phyloP scores from a whole-genome alignment of 768 basidiomycete genomes.

The Crassisporium funariophilum region DNA sequence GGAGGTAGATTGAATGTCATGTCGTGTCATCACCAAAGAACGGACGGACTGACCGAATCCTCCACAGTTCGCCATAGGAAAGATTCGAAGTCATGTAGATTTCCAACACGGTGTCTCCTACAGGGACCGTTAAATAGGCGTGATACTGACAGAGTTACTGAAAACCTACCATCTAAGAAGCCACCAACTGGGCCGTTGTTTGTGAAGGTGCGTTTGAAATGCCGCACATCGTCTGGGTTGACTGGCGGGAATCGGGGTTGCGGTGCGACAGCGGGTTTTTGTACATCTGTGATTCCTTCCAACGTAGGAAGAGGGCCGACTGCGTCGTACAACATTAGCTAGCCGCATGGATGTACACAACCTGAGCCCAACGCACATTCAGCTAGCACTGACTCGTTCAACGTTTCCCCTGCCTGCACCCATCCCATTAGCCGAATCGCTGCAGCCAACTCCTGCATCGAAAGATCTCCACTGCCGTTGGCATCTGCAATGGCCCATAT shows the following conservation, averaged over 20 bases:
- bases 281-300: slow-evolving; percentile 29
- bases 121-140: background rate
- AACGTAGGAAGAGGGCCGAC: slow-evolving; percentile 53
- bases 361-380: slow-evolving; percentile 42
- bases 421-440: slow-evolving; percentile 67
- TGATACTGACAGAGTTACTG: background rate
- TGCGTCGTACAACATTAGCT: slow-evolving; percentile 25
- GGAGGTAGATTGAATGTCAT: too few relatives aligned
- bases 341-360: background rate
- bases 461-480: slow-evolving; percentile 57
- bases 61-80: slow-evolving; percentile 56
- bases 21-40: too few relatives aligned
- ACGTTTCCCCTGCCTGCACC: slow-evolving; percentile 54
- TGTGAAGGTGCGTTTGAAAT: slow-evolving; percentile 57
- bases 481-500: slow-evolving; percentile 69
- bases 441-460: slow-evolving; percentile 54
- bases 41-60: slow-evolving; percentile 53
- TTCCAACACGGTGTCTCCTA: slow-evolving; percentile 61
- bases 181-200: slow-evolving; percentile 53
- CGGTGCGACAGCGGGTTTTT: slow-evolving; percentile 20
- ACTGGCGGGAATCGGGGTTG: slow-evolving; percentile 44
- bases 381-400: slow-evolving; percentile 41
- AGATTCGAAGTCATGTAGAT: slow-evolving; percentile 66
- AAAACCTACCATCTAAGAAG: slow-evolving; percentile 47
- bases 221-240: slow-evolving; percentile 51